Evolutionary conservation across 2,329 filamentous ascomycete genomes (phyloP), one percentile per base, ranked within the genome.

Genomic region (Phyllosticta capitalensis): DNA sequence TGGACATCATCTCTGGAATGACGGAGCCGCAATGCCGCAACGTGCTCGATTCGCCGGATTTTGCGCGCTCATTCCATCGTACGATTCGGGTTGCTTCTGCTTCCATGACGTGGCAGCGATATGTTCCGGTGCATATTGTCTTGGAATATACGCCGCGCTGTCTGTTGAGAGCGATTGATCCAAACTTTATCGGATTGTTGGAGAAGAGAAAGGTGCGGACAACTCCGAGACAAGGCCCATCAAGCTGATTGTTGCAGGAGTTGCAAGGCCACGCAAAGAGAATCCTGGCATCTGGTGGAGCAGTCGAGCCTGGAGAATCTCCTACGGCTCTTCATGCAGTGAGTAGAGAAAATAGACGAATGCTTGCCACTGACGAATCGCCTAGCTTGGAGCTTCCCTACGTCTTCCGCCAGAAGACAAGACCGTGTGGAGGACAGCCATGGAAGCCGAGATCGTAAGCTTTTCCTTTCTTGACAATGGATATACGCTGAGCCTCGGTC

Each of bases 331-430:
- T 56, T n/a, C 45, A 56, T n/a, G 24, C 55, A 12, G 55, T 56
- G 30, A 33, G 55, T 19, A 17, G 9, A 14, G 30, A 5, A 14
- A 5, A 10, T 12, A 10, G 17, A 26, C 17, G 24, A 10, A 20
- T 19, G 28, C 19, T 20, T 33, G 48, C 5, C 12, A 6, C 10
- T 56, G 5, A 51, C 21, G 14, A 38, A 1, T 12, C 9, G 9
- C 20, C n/a, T 67, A 68, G 19, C 67, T 75, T 5, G 56, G 70
- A 0, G 38, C 61, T 0, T 68, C 66, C 51, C 61, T 62, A n/a
- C 24, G 55, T n/a, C 67, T 77, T 0, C 71, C 74, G 1, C 45
- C 63, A 1, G 22, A 64, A 3, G 75, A 75, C 49, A 76, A 75
- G 61, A 63, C 66, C 0, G 20, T 65, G 0, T 24, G 53, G 1